Evolutionary conservation across 2,329 filamentous ascomycete species (phyloP), one percentile per base, ranked within the genome.

Genomic region (Emericellopsis atlantica): DNA sequence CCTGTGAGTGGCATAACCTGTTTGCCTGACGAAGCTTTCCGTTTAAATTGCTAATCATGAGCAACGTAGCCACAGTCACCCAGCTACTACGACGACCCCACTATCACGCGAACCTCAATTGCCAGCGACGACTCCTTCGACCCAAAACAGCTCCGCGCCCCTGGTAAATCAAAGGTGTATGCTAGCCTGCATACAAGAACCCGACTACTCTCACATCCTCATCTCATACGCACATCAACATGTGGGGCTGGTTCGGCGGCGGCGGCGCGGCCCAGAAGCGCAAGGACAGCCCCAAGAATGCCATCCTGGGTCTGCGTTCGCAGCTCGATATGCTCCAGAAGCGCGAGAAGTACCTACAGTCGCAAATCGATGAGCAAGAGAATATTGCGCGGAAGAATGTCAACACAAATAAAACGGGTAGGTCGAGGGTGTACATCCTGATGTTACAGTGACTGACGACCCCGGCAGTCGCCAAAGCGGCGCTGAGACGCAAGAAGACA

Each of bases 321-420:
- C 90, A 95, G 68, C 74, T 96, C 36, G 90, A 95, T 53, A 96
- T 96, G 89, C 74, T 98, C 57, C 87, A 93, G 67, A 98, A 98
- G 74, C 76, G 90, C 45, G 89, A 96, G 70, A 84, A 78, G 61
- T 87, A 96, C 58, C 66, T 96, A 46, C 83, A 92, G 62, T 84
- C 75, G 47, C 88, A 94, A 69, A 95, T 96, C 69, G 81, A 87
- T 22, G 88, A 96, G 61, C 89, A 96, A 61, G 87, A 95, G 54
- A 74, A 74, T 32, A 75, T 93, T 49, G 92, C 92, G 36, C 76
- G 85, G 62, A 95, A 95, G 72, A 81, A 92, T 47, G 81, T 95
- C 42, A 63, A 49, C 54, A 74, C 81, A 44, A 96, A 96, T 69
- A 96, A 95, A 67, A 88, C 77, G 52, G 82, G 92, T 96, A 76